A percentile compares a stretch with the other conserved stretches of the same genome.
phyloP scores from a whole-genome alignment of 768 basidiomycete species.

The Psilocybe subaeruginosa region DNA sequence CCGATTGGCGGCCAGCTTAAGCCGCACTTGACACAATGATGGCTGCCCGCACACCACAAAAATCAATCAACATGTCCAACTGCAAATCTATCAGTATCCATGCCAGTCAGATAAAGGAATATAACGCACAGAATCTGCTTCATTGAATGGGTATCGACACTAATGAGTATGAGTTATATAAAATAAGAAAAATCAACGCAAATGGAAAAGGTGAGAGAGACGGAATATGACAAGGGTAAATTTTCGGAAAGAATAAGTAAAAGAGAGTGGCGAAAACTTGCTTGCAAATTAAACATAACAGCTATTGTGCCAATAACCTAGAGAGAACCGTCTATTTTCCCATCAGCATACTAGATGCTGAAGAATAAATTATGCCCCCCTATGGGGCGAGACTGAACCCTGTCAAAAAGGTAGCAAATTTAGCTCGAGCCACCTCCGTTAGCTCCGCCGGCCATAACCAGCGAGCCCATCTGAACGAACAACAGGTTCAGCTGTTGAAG shows the following conservation, averaged over 20 bases:
- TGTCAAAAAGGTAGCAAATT: neutral
- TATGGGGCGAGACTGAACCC: neutral
- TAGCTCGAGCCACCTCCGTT: constrained; percentile 11
- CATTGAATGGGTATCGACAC: neutral
- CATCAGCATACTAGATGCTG: neutral
- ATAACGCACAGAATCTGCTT: neutral
- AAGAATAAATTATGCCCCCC: neutral
- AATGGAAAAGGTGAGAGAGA: neutral
- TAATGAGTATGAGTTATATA: neutral
- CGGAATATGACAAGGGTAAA: neutral
- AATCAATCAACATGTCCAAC: too few relatives aligned
- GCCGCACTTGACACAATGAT: too few relatives aligned
- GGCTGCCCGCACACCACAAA: too few relatives aligned
- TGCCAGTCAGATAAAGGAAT: neutral
- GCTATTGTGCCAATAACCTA: neutral
- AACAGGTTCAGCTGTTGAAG: constrained; percentile 18
- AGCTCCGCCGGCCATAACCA: constrained; percentile 15
- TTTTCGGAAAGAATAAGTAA: constrained; percentile 6
- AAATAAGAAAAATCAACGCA: neutral
- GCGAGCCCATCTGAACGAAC: constrained; percentile 19
- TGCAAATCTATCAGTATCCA: neutral
- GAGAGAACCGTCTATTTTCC: neutral
- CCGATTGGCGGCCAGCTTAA: too few relatives aligned
- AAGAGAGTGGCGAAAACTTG: neutral
- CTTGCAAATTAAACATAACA: neutral